Evolutionary conservation across 805 yeast genomes (phyloP).

Genomic region (Nakazawaea peltata): DNA sequence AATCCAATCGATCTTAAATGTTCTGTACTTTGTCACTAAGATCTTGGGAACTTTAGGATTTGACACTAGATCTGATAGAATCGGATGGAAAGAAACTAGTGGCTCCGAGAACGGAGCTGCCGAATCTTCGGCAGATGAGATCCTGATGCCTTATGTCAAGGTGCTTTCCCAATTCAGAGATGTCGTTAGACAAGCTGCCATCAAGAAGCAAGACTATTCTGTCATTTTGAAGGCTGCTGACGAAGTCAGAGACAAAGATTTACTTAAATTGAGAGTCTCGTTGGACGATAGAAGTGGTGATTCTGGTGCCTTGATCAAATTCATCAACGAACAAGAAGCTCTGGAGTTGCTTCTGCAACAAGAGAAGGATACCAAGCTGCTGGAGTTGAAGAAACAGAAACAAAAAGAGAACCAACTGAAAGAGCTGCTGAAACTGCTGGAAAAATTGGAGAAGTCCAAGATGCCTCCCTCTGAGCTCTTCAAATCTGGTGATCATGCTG

Average conservation of each 20-base stretch:
- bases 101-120: constrained; percentile 16
- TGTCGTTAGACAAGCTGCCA: constrained; percentile 66
- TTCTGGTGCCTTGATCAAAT: constrained; percentile 75
- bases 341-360: constrained; percentile 55
- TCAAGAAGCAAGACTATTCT: constrained; percentile 41
- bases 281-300: constrained; percentile 77
- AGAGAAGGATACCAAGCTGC: constrained; percentile 45
- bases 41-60: constrained; percentile 74
- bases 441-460: constrained; percentile 58
- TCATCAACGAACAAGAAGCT: constrained; percentile 63
- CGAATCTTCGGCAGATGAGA: constrained; percentile 44
- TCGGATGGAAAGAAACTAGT: constrained; percentile 69
- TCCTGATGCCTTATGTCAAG: constrained; percentile 73
- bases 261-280: constrained; percentile 71
- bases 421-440: constrained; percentile 46
- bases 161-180: constrained; percentile 78
- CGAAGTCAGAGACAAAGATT: constrained; percentile 58
- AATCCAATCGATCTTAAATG: constrained; percentile 58
- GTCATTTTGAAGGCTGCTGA: constrained; percentile 68
- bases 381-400: constrained; percentile 49
- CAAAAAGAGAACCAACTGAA: constrained; percentile 23
- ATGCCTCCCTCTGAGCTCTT: constrained; percentile 69
- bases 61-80: constrained; percentile 51
- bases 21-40: constrained; percentile 62
- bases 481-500: constrained; percentile 32